Conservation (phyloP, 2,329 filamentous ascomycete species). For the Elsinoe australis region DNA sequence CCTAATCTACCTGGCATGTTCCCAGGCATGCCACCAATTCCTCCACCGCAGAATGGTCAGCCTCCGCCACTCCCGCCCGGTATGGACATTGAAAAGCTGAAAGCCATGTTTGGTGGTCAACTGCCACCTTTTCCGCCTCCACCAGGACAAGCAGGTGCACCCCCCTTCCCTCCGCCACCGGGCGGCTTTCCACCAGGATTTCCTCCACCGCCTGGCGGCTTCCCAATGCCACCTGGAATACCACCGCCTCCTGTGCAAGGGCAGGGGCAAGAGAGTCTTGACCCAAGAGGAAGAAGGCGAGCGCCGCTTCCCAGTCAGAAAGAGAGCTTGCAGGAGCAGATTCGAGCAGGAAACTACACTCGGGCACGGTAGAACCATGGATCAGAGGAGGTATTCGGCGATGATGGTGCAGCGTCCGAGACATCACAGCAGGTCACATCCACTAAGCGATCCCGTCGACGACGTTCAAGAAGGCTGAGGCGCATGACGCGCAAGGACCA, state of each 20-base stretch:
- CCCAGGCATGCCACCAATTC: conserved; percentile 22
- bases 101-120: conserved; percentile 27
- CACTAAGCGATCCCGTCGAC: too few relatives aligned
- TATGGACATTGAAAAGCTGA: conserved; percentile 30
- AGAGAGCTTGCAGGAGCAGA: conserved; percentile 71
- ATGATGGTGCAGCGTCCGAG: neutral
- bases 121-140: conserved; percentile 26
- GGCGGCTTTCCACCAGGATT: conserved; percentile 26
- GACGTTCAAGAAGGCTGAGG: too few relatives aligned
- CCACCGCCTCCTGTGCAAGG: conserved; percentile 28
- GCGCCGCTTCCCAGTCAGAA: conserved; percentile 75
- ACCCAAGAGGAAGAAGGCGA: conserved; percentile 45
- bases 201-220: conserved; percentile 19
- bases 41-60: conserved; percentile 20
- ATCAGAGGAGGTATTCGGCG: neutral
- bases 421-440: too few relatives aligned
- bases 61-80: conserved; percentile 24
- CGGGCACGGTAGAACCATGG: conserved; percentile 31
- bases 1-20: conserved; percentile 22
- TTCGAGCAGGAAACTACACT: conserved; percentile 50
- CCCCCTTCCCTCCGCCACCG: conserved; percentile 29
- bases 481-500: too few relatives aligned
- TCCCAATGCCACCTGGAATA: conserved; percentile 28
- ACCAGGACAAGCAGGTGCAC: conserved; percentile 20
- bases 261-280: conserved; percentile 20